Percentiles rank a stretch among this genome's conserved stretches.
Evolutionary conservation across 352 stramenopile genomes (phyloP).

Genomic region (Saprolegnia parasitica): DNA sequence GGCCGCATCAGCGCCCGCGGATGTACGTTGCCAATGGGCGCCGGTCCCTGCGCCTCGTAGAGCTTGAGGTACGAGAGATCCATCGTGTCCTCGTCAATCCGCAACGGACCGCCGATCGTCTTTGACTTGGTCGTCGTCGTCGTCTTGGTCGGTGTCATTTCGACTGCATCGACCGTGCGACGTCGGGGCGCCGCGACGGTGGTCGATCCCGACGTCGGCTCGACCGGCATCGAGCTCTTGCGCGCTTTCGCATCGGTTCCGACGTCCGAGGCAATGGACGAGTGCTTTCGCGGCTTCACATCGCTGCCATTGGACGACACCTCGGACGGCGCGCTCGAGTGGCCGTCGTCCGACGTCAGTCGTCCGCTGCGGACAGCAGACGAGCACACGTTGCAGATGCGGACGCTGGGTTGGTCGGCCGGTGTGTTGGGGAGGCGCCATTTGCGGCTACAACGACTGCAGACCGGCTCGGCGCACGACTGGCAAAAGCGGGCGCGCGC

Average conservation of each 20-base stretch:
- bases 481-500: neutral
- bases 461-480: conserved; percentile 7
- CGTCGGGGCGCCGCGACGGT: neutral
- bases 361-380: neutral
- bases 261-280: neutral
- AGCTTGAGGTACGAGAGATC: conserved; percentile 7
- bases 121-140: neutral
- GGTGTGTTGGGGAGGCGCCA: conserved; percentile 1
- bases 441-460: neutral
- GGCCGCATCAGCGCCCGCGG: neutral
- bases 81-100: conserved; percentile 10
- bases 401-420: conserved; percentile 8
- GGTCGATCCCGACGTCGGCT: too few relatives aligned
- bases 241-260: neutral
- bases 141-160: too few relatives aligned
- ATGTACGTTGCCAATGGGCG: too few relatives aligned
- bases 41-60: neutral
- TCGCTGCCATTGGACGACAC: neutral
- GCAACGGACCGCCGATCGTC: too few relatives aligned
- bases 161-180: neutral
- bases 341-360: neutral
- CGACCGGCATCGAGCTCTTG: neutral
- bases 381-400: conserved; percentile 13
- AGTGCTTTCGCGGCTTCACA: neutral
- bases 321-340: conserved; percentile 1